phyloP scores from a whole-genome alignment of 2,329 filamentous ascomycete species.

The Paracamarosporium sp. region DNA sequence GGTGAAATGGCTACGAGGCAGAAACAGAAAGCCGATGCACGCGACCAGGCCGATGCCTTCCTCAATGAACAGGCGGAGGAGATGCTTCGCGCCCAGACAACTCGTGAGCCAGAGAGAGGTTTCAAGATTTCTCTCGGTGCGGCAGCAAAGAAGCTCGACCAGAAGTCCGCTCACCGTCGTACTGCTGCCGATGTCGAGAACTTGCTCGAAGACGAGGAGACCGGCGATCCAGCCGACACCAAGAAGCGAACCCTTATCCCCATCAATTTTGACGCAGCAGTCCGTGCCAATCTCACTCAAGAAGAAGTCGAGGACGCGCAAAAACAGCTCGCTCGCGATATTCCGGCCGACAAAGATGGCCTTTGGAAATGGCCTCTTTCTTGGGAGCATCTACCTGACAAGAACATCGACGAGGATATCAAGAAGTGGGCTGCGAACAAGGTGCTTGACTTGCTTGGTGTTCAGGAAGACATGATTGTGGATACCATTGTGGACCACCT shows the following conservation, averaged over 20 bases:
- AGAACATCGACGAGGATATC: constrained; percentile 82
- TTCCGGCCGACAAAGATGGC: constrained; percentile 83
- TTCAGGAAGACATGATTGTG: constrained; percentile 94
- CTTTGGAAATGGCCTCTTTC: constrained; percentile 93
- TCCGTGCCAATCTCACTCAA: constrained; percentile 68
- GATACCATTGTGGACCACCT: constrained; percentile 91
- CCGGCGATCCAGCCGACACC: constrained; percentile 66
- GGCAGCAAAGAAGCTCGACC: constrained; percentile 73
- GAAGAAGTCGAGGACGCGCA: constrained; percentile 87
- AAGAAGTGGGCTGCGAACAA: constrained; percentile 97
- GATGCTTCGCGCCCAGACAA: constrained; percentile 56
- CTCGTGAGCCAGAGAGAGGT: constrained; percentile 63
- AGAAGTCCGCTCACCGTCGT: constrained; percentile 66
- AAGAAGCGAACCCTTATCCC: constrained; percentile 72
- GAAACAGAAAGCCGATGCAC: constrained; percentile 77
- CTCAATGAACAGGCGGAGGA: constrained; percentile 83
- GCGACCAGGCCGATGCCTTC: constrained; percentile 89
- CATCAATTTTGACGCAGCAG: constrained; percentile 53
- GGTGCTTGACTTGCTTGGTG: constrained; percentile 93
- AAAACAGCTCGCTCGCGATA: constrained; percentile 83
- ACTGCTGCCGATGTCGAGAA: constrained; percentile 95
- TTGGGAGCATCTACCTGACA: constrained; percentile 89
- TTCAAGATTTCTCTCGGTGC: constrained; percentile 95
- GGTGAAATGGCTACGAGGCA: constrained; percentile 74
- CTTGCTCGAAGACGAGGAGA: constrained; percentile 90